Evolutionary conservation across 2,329 filamentous ascomycete genomes (phyloP), one percentile per base, ranked within the genome.

Genomic region (Alternaria sp.): DNA sequence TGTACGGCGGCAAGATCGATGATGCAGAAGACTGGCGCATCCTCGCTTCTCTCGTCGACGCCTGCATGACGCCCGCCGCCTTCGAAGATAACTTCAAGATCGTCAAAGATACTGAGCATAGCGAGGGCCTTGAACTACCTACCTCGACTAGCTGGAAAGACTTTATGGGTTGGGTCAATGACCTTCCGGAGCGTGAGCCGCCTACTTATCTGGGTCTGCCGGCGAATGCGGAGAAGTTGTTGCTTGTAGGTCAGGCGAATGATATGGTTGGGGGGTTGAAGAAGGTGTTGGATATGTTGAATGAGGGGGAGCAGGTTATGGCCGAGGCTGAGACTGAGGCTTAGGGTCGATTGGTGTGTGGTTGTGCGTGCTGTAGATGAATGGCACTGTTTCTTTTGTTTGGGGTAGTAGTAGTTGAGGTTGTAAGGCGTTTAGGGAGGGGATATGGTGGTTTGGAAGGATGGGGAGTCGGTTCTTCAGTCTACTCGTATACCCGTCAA

Each of bases 1-100:
- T 93, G 63, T 99, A 99, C 74, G 95, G 95, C 65, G 95, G 95
- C 77, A 99, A 99, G 82, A 93, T 99, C 69, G 95, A 99, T 74
- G 88, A 97, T 73, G 90, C 93, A 64, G 88, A 81, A 40, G 95
- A 99, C 79, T 97, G 95, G 77, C 80, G 81, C 51, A 84, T 88
- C 42, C 86, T 99, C 14, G 83, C 84, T 44, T 80, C 85, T 56
- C 85, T 99, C 3, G 94, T 99, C 48, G 79, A 87, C 41, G 85
- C 84, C 31, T 88, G 96, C 77, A 84, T 99, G 64, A 97, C 92
- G 0, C 91, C 93, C 0, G 86, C 90, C 1, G 95, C 95, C 3
- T 99, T 96, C 73, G 95, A 99, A 58, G 90, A 93, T 46, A 91
- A 94, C 56, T 93, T 97, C 82, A 92, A 92, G 76, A 85, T 99